A percentile compares a stretch with the other conserved stretches of the same genome.
Conservation (phyloP, 768 basidiomycete species). For the Mrakia blollopis region DNA sequence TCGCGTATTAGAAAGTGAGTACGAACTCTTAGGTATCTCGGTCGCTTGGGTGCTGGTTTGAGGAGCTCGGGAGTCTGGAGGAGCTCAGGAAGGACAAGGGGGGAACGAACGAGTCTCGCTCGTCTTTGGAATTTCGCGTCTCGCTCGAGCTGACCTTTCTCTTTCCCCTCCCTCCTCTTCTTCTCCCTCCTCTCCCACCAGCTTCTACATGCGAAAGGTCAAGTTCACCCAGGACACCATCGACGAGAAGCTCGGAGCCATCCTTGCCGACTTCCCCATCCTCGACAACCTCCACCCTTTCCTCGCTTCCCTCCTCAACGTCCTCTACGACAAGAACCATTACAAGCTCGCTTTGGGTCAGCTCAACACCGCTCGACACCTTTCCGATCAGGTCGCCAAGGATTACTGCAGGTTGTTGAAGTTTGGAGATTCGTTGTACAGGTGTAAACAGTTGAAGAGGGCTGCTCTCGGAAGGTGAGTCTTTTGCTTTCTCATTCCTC, state of each 20-base stretch:
- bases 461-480: slow-evolving; percentile 93
- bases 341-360: slow-evolving; percentile 91
- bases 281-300: slow-evolving; percentile 94
- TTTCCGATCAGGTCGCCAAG: slow-evolving; percentile 94
- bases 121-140: background rate
- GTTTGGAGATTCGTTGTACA: slow-evolving; percentile 94
- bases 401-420: slow-evolving; percentile 93
- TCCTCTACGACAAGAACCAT: slow-evolving; percentile 93
- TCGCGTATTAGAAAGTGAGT: slow-evolving; percentile 79
- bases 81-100: background rate
- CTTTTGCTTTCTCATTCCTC: background rate
- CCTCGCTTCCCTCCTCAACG: slow-evolving; percentile 90
- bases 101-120: background rate
- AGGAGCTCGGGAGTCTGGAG: background rate
- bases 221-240: slow-evolving; percentile 97
- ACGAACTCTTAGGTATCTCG: background rate
- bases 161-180: background rate
- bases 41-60: background rate
- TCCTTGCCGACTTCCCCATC: slow-evolving; percentile 93
- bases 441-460: slow-evolving; percentile 96
- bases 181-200: slow-evolving; percentile 29
- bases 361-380: slow-evolving; percentile 87
- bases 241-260: slow-evolving; percentile 88
- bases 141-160: slow-evolving; percentile 3
- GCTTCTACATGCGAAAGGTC: slow-evolving; percentile 92